These are phyloP conservation scores for Populus trichocarpa DNA, from an alignment of 441 rosid species.

Conservation along the genomic window DNA sequence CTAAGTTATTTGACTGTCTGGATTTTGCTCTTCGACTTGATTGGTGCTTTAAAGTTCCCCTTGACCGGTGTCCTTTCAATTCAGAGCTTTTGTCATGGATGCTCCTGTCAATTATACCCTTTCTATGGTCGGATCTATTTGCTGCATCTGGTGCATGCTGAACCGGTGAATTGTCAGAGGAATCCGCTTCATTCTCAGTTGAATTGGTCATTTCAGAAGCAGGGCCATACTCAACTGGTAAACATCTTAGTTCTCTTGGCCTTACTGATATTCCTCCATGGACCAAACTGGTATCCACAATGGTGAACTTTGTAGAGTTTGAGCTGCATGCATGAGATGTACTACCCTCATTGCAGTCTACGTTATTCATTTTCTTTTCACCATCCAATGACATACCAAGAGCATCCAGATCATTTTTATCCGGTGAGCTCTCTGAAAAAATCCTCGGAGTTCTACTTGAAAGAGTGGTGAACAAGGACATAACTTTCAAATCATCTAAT, in stretches of 20 bases:
- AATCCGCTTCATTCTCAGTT: conserved; percentile 17
- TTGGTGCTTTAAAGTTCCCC: conserved; percentile 38
- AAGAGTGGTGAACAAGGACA: conserved; percentile 26
- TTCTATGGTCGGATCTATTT: neutral
- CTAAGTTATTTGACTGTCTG: conserved; percentile 33
- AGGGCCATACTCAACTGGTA: conserved; percentile 27
- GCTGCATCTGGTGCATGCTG: conserved; percentile 17
- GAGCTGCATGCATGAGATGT: conserved; percentile 14
- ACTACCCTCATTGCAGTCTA: conserved; percentile 14
- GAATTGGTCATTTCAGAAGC: conserved; percentile 17
- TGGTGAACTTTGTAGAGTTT: conserved; percentile 33
- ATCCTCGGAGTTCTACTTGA: conserved; percentile 23
- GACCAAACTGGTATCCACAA: conserved; percentile 60
- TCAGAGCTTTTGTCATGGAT: conserved; percentile 13
- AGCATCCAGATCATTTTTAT: conserved; percentile 23
- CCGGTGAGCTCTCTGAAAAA: conserved; percentile 18
- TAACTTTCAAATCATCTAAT: conserved; percentile 27
- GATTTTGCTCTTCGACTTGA: conserved; percentile 41
- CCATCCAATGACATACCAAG: conserved; percentile 19
- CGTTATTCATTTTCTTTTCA: conserved; percentile 18
- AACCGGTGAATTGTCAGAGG: conserved; percentile 21
- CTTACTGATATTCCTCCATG: conserved; percentile 33
- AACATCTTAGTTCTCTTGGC: conserved; percentile 43
- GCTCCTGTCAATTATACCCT: conserved; percentile 21
- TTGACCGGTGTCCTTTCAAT: conserved; percentile 26